A percentile compares a stretch with the other conserved stretches of the same genome.
Evolutionary conservation across 2,329 filamentous ascomycete genomes (phyloP).

Genomic region (Fusarium coffeatum): DNA sequence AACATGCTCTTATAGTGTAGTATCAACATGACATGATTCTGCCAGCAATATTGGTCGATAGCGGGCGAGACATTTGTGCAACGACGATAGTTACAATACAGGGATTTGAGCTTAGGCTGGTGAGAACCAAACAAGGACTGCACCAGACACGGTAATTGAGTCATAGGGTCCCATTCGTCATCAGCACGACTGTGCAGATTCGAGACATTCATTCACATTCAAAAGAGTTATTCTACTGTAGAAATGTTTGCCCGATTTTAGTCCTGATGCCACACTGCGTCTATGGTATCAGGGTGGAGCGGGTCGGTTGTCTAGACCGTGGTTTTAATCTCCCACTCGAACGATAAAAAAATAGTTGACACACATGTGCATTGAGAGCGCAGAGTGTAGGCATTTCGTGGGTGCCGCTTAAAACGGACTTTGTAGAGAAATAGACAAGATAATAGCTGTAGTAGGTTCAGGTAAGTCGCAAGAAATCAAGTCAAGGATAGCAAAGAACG

Average conservation of each 20-base stretch:
- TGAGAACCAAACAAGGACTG: neutral
- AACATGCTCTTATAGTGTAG: neutral
- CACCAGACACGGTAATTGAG: neutral
- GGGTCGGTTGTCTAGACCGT: conserved; percentile 76
- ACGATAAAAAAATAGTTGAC: conserved; percentile 67
- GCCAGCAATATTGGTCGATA: neutral
- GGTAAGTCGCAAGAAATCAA: conserved; percentile 6
- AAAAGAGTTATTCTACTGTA: neutral
- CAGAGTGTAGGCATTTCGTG: conserved; percentile 73
- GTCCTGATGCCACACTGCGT: conserved; percentile 69
- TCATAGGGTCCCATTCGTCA: conserved; percentile 5
- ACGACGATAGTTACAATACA: neutral
- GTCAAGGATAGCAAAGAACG: conserved; percentile 21
- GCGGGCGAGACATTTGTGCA: conserved; percentile 19
- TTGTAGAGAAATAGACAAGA: neutral
- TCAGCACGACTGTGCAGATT: neutral
- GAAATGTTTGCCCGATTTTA: conserved; percentile 68
- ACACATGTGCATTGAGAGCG: conserved; percentile 68
- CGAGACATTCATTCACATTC: conserved; percentile 17
- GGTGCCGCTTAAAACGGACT: conserved; percentile 50
- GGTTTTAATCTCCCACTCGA: conserved; percentile 72
- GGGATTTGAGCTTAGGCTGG: neutral
- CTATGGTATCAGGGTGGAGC: conserved; percentile 73
- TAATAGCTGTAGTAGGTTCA: neutral
- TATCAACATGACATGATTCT: conserved; percentile 8